Base-by-base conservation (phyloP, 2,329 filamentous ascomycete genomes). In the Colletotrichum sansevieriae region DNA sequence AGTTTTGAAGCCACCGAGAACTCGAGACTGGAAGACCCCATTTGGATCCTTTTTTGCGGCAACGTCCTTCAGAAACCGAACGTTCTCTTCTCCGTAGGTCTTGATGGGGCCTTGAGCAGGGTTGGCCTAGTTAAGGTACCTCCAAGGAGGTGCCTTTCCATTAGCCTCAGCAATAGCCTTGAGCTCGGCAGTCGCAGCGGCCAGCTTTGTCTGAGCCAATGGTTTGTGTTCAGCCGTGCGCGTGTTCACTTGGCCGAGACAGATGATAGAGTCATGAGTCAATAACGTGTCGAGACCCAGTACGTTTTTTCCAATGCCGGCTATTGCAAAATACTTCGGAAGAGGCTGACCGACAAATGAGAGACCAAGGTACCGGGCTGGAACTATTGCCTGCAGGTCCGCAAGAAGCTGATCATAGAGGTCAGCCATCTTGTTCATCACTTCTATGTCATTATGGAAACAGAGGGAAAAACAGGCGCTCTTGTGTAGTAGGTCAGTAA, bases 141-240 rank as follows among this genome's bases (percentile, higher is more conserved):
- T 13, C 49, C 49, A 52, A 4, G 49, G 0, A 3, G 49, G 33
- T 6, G 49, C 2, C 2, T n/a, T 52, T 0, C 49, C 22, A 10
- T 4, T 52, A n/a, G 22, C 49, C 33, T 52, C 49, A 2, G 49
- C 49, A 52, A 52, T 33, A n/a, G 25, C 49, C 49, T 52, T 22
- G 2, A 52, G 49, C 49, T 52, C 49, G 2, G 49, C 49, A 29
- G 25, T n/a, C 25, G 2, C 2, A 0, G 49, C 49, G 0, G 49
- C 22, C 13, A 52, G 49, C 49, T 52, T 52, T 1, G 8, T n/a
- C 0, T 52, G 49, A 2, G 25, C 49, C 49, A 52, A 12, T 0
- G 22, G 0, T 15, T 33, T 22, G 13, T 52, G 49, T 15, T 52
- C 15, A 35, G 49, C 49, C 4, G 49, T 52, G 0, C 49, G 25